Evolutionary conservation across 2,329 filamentous ascomycete genomes (phyloP).

Genomic region (Paraconiothyrium brasiliense): DNA sequence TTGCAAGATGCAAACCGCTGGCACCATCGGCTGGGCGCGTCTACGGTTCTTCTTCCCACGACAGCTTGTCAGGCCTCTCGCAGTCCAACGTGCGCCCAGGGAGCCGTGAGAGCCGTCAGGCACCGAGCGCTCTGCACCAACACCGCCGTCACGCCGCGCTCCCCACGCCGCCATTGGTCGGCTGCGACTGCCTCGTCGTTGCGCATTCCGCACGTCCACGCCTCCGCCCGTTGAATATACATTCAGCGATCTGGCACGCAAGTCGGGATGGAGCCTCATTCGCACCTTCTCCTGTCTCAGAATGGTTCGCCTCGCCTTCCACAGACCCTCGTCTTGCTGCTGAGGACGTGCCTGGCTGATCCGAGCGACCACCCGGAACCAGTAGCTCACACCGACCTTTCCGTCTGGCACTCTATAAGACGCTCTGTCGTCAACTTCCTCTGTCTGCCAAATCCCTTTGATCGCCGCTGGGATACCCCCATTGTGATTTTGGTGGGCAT

Average conservation of each 20-base stretch:
- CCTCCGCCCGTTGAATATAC: slow-evolving; percentile 45
- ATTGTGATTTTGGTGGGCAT: slow-evolving; percentile 47
- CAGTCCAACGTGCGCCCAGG: slow-evolving; percentile 38
- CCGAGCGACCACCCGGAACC: slow-evolving; percentile 34
- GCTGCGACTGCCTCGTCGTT: slow-evolving; percentile 19
- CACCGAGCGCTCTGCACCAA: slow-evolving; percentile 41
- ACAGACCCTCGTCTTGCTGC: slow-evolving; percentile 48
- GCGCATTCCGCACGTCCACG: slow-evolving; percentile 33
- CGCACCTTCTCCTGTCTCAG: slow-evolving; percentile 38
- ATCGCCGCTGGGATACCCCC: slow-evolving; percentile 26
- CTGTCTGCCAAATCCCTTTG: slow-evolving; percentile 35
- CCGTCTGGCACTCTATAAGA: slow-evolving; percentile 40
- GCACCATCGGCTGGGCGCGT: slow-evolving; percentile 18
- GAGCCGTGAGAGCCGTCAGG: slow-evolving; percentile 38
- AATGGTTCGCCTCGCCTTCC: slow-evolving; percentile 48
- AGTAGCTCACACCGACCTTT: slow-evolving; percentile 37
- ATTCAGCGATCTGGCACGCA: slow-evolving; percentile 45
- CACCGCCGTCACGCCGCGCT: slow-evolving; percentile 41
- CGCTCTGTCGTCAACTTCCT: slow-evolving; percentile 31
- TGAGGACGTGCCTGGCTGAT: slow-evolving; percentile 38
- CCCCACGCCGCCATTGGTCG: slow-evolving; percentile 43
- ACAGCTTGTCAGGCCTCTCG: slow-evolving; percentile 19
- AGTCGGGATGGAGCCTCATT: slow-evolving; percentile 48
- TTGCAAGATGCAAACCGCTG: slow-evolving; percentile 13
- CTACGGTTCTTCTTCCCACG: slow-evolving; percentile 16